These are phyloP conservation scores for Aspergillus glaucus DNA, from an alignment of 2,329 filamentous ascomycete genomes.

Conservation along the genomic window DNA sequence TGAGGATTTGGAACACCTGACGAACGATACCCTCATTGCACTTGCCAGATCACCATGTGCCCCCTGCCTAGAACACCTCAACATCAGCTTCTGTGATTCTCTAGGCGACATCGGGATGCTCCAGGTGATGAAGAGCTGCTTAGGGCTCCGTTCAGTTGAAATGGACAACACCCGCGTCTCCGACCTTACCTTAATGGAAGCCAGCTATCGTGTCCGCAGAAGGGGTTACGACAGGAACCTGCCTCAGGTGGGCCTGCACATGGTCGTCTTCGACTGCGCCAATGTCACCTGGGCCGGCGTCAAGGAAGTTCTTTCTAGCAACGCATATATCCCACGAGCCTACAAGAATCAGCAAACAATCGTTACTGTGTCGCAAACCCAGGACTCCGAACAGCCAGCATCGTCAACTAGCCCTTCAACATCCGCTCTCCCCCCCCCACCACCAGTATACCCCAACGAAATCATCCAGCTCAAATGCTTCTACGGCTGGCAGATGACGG, in stretches of 20 bases:
- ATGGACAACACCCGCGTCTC: conserved; percentile 93
- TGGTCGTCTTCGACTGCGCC: conserved; percentile 86
- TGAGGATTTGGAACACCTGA: conserved; percentile 74
- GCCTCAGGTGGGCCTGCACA: conserved; percentile 59
- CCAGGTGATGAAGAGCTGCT: conserved; percentile 70
- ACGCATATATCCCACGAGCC: conserved; percentile 63
- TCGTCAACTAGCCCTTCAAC: conserved; percentile 13
- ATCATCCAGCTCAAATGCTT: conserved; percentile 87
- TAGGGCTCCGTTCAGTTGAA: conserved; percentile 62
- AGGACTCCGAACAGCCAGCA: conserved; percentile 12
- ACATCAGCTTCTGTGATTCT: conserved; percentile 82
- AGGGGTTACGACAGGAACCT: conserved; percentile 50
- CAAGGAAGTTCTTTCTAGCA: conserved; percentile 76
- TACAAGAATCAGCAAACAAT: conserved; percentile 23
- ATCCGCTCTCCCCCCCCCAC: conserved; percentile 17
- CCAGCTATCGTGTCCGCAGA: conserved; percentile 68
- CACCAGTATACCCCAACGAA: conserved; percentile 58
- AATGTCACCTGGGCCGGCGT: conserved; percentile 91
- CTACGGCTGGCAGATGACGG: conserved; percentile 90
- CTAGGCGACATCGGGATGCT: conserved; percentile 79
- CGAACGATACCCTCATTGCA: conserved; percentile 66
- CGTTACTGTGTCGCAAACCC: conserved; percentile 28
- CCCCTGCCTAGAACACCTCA: conserved; percentile 66
- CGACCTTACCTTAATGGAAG: conserved; percentile 78
- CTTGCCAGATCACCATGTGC: conserved; percentile 73